Percentiles rank a stretch among this genome's conserved stretches.
These are phyloP conservation scores for Phytophthora cactorum DNA, from an alignment of 352 stramenopile genomes.

Conservation along the genomic window DNA sequence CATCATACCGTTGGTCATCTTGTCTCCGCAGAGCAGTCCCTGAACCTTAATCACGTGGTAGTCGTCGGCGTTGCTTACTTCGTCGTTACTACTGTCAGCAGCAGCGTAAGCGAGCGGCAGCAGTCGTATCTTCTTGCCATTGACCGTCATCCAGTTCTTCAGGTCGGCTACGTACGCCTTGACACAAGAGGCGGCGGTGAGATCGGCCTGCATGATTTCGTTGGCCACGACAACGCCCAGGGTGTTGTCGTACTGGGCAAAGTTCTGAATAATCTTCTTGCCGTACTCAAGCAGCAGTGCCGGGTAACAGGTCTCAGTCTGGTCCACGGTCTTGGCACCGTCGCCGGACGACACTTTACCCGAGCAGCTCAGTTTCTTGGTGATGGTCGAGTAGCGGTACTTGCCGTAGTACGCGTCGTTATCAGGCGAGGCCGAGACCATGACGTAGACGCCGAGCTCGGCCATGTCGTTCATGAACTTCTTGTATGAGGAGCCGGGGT, in stretches of 20 bases:
- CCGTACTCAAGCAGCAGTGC: slow-evolving; percentile 85
- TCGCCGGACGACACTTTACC: slow-evolving; percentile 46
- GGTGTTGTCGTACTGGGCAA: slow-evolving; percentile 89
- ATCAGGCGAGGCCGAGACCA: slow-evolving; percentile 80
- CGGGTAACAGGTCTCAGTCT: slow-evolving; percentile 85
- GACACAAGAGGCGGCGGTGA: slow-evolving; percentile 79
- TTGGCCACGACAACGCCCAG: slow-evolving; percentile 85
- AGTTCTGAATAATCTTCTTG: slow-evolving; percentile 91
- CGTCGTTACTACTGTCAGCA: slow-evolving; percentile 76
- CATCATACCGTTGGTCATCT: slow-evolving; percentile 84
- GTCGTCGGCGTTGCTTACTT: slow-evolving; percentile 70
- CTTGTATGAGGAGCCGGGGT: slow-evolving; percentile 81
- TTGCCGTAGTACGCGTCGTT: slow-evolving; percentile 88
- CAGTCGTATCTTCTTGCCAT: slow-evolving; percentile 84
- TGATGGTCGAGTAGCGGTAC: slow-evolving; percentile 85
- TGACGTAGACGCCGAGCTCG: slow-evolving; percentile 75
- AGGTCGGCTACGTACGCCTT: slow-evolving; percentile 86
- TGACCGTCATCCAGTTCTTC: slow-evolving; percentile 90
- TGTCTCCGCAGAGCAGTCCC: slow-evolving; percentile 84
- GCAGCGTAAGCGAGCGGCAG: slow-evolving; percentile 82
- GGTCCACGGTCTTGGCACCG: slow-evolving; percentile 59
- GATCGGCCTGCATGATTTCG: slow-evolving; percentile 87
- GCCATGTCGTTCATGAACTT: slow-evolving; percentile 90
- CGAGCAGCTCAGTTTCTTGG: slow-evolving; percentile 62
- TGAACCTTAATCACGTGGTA: slow-evolving; percentile 88